phyloP scores from a whole-genome alignment of 805 yeast species.

The Hanseniaspora hatyaiensis region DNA sequence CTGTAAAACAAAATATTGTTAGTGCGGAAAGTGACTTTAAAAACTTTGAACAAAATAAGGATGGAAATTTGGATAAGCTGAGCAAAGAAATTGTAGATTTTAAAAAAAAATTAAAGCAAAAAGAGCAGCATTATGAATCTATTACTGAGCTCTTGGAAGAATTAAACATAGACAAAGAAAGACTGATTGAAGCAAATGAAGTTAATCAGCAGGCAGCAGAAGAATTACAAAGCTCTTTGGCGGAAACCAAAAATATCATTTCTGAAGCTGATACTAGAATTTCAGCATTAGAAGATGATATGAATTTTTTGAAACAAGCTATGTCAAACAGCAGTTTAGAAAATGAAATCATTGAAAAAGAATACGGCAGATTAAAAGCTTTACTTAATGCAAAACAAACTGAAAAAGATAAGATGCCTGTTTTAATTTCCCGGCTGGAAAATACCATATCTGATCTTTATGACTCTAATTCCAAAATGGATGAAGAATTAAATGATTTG shows the following conservation, averaged over 20 bases:
- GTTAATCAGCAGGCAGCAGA: conserved; percentile 35
- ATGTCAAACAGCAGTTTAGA: conserved; percentile 37
- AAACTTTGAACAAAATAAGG: conserved; percentile 71
- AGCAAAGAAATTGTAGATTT: conserved; percentile 41
- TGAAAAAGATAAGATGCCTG: conserved; percentile 34
- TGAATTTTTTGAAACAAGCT: conserved; percentile 23
- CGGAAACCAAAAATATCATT: conserved; percentile 29
- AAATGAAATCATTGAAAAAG: conserved; percentile 62
- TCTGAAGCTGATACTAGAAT: conserved; percentile 24
- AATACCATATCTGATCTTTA: background rate
- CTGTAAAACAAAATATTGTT: conserved; percentile 36
- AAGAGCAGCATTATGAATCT: conserved; percentile 35
- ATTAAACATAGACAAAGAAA: conserved; percentile 60
- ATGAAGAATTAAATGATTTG: conserved; percentile 23
- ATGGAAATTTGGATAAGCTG: conserved; percentile 60
- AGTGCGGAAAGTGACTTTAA: conserved; percentile 61
- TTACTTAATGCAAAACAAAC: conserved; percentile 36
- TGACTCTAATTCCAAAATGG: background rate
- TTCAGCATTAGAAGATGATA: conserved; percentile 22
- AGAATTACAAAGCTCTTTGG: conserved; percentile 29
- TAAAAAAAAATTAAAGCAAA: conserved; percentile 27
- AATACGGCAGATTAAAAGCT: conserved; percentile 47
- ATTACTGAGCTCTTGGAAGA: conserved; percentile 48
- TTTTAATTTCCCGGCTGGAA: conserved; percentile 30
- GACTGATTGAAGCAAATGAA: conserved; percentile 45